These are phyloP conservation scores for Fusarium liriodendri DNA, from an alignment of 2,329 filamentous ascomycete species.

Conservation along the genomic window DNA sequence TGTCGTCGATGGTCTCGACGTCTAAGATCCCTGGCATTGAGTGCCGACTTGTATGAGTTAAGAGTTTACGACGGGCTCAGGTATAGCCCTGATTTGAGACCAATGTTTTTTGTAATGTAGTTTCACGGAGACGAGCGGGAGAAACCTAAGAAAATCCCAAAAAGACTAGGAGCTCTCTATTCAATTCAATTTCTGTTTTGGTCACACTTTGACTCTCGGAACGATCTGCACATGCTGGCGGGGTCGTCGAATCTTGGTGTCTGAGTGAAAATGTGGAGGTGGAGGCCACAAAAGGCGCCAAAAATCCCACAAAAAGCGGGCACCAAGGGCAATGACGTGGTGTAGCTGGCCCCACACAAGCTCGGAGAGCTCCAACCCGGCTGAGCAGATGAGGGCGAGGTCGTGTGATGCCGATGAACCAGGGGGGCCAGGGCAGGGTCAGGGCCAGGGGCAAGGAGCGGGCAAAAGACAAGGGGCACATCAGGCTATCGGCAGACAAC, in stretches of 20 bases:
- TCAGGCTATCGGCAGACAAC: constrained; percentile 19
- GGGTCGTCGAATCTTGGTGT: constrained; percentile 11
- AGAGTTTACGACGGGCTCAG: constrained; percentile 37
- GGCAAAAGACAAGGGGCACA: constrained; percentile 7
- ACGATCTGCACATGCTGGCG: background rate
- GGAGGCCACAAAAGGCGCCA: constrained; percentile 33
- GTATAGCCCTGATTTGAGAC: constrained; percentile 36
- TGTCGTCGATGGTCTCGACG: constrained; percentile 86
- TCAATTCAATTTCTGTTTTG: constrained; percentile 39
- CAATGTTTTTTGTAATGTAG: constrained; percentile 43
- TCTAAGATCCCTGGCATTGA: constrained; percentile 62
- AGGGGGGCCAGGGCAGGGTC: constrained; percentile 24
- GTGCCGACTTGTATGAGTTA: constrained; percentile 44
- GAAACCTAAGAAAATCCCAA: constrained; percentile 45
- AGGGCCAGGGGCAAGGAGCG: constrained; percentile 7
- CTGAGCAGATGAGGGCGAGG: constrained; percentile 10
- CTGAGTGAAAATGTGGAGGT: constrained; percentile 40
- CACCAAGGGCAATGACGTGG: constrained; percentile 35
- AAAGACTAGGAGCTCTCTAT: constrained; percentile 45
- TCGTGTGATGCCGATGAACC: constrained; percentile 39
- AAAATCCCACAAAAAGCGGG: constrained; percentile 14
- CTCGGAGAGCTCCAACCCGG: constrained; percentile 43
- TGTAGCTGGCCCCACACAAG: constrained; percentile 43
- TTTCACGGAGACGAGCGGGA: constrained; percentile 36
- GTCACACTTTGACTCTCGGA: constrained; percentile 5